Percentiles rank a stretch among this genome's conserved stretches.
phyloP scores from a whole-genome alignment of 306 rosid species.

The Corylus heterophylla region DNA sequence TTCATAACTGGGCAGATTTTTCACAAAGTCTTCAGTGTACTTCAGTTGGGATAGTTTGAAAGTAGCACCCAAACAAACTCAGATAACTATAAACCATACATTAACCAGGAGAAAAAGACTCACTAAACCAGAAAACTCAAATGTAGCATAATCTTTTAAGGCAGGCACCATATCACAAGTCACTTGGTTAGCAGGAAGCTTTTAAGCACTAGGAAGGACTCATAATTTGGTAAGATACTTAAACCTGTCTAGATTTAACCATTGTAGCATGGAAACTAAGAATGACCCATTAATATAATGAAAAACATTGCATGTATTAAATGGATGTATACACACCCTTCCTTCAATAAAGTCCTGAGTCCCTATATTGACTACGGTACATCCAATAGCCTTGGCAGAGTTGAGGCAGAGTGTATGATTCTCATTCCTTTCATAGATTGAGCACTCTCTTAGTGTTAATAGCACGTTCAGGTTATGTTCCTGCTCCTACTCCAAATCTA shows the following conservation, averaged over 20 bases:
- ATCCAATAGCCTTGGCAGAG: constrained; percentile 99
- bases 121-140: neutral
- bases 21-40: neutral
- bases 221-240: too few relatives aligned
- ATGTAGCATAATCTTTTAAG: neutral
- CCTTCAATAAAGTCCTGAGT: constrained; percentile 98
- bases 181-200: neutral
- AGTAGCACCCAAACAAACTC: neutral
- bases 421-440: constrained; percentile 96
- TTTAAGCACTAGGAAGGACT: neutral
- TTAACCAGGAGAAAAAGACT: neutral
- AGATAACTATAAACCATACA: neutral
- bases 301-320: neutral
- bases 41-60: neutral
- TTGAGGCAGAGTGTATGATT: constrained; percentile 97
- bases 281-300: neutral
- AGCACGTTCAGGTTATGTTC: constrained; percentile 90
- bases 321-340: constrained; percentile 58
- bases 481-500: too few relatives aligned
- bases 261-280: neutral
- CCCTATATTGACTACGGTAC: constrained; percentile 95
- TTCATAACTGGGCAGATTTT: neutral
- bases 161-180: neutral
- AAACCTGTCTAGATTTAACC: neutral
- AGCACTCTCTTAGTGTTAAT: constrained; percentile 83